Percentiles rank a stretch among this genome's conserved stretches.
These are phyloP conservation scores for Sherardia arvensis DNA, from an alignment of 257 asterid genomes.

Conservation along the genomic window DNA sequence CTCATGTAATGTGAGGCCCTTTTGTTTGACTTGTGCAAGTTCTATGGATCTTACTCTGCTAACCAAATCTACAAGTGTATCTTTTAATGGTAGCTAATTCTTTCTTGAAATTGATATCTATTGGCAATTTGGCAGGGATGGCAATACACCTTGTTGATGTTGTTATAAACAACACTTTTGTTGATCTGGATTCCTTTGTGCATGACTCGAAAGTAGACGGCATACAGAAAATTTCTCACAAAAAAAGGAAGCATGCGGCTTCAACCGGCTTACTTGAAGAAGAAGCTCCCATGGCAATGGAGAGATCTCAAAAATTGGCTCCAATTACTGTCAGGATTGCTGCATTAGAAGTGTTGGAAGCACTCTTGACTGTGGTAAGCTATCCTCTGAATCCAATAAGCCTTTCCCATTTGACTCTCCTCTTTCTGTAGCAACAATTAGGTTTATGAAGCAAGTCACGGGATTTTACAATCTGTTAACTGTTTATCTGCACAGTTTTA, in stretches of 20 bases:
- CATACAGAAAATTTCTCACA: conserved; percentile 25
- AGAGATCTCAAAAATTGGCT: conserved; percentile 21
- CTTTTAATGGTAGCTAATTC: background rate
- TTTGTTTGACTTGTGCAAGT: too few relatives aligned
- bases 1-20: too few relatives aligned
- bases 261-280: conserved; percentile 28
- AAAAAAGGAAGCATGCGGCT: conserved; percentile 71
- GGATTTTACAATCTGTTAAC: background rate
- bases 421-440: background rate
- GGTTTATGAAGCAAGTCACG: background rate
- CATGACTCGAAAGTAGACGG: conserved; percentile 34
- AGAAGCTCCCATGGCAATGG: conserved; percentile 34
- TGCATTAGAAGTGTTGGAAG: conserved; percentile 72
- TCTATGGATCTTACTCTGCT: too few relatives aligned
- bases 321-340: conserved; percentile 62
- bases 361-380: conserved; percentile 70
- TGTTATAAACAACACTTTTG: conserved; percentile 39
- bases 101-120: background rate
- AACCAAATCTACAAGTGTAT: too few relatives aligned
- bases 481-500: too few relatives aligned
- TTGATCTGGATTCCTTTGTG: conserved; percentile 44
- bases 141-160: conserved; percentile 47
- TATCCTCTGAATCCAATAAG: conserved; percentile 5
- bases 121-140: conserved; percentile 58
- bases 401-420: background rate